These are phyloP conservation scores for Saccharomycopsis fodiens DNA, from an alignment of 805 yeast species.

Conservation along the genomic window DNA sequence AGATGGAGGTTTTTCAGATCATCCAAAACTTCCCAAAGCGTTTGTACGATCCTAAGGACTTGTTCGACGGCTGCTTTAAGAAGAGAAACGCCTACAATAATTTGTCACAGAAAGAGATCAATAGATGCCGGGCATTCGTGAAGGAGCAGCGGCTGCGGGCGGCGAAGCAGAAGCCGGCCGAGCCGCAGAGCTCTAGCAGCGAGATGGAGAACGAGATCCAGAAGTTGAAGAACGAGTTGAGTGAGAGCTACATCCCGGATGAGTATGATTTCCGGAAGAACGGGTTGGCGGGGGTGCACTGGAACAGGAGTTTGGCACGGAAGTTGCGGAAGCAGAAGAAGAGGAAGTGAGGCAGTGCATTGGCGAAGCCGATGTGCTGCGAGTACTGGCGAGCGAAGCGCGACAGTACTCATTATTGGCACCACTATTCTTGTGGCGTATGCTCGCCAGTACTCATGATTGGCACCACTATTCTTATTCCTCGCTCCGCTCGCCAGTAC, in stretches of 20 bases:
- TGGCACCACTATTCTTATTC: too few species aligned
- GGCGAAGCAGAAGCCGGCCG: conserved; percentile 23
- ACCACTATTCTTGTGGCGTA: too few species aligned
- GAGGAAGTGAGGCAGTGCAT: not conserved
- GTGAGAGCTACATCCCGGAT: conserved; percentile 28
- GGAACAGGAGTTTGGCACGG: conserved; percentile 54
- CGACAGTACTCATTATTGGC: too few species aligned
- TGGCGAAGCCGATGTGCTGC: too few species aligned
- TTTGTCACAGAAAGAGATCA: conserved; percentile 74
- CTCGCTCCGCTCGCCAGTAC: too few species aligned
- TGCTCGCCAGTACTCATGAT: too few species aligned
- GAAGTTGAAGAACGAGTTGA: conserved; percentile 24
- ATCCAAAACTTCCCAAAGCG: conserved; percentile 77
- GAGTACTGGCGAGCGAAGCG: too few species aligned
- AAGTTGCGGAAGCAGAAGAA: conserved; percentile 37
- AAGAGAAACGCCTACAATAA: conserved; percentile 66
- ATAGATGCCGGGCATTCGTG: conserved; percentile 72
- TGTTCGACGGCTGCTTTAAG: conserved; percentile 71
- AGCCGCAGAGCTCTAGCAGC: conserved; percentile 14
- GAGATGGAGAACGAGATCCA: conserved; percentile 24
- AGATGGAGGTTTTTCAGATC: conserved; percentile 70
- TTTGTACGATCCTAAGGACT: conserved; percentile 56
- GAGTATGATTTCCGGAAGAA: conserved; percentile 34
- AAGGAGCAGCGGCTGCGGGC: conserved; percentile 45
- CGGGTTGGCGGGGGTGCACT: conserved; percentile 43